phyloP scores from a whole-genome alignment of 202 grass and related monocot genomes.

The Zoysia matrella region DNA sequence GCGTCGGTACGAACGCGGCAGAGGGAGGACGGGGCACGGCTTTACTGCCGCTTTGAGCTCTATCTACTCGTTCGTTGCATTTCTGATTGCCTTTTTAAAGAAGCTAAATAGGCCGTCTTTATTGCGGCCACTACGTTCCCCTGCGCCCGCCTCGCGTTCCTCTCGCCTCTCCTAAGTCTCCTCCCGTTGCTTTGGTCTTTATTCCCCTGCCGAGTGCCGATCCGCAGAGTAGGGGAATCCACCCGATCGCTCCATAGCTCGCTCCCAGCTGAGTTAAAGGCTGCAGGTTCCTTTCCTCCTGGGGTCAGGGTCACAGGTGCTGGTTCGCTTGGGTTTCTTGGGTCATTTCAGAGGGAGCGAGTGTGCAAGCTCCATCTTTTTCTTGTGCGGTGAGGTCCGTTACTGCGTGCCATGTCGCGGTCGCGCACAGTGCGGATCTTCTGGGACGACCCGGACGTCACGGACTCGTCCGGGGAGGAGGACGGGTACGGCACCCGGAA shows the following conservation, averaged over 20 bases:
- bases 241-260: neutral
- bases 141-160: conserved; percentile 27
- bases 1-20: conserved; percentile 18
- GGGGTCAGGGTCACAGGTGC: conserved; percentile 27
- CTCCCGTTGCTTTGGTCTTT: conserved; percentile 41
- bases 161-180: neutral
- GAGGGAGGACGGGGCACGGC: conserved; percentile 26
- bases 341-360: neutral
- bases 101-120: conserved; percentile 49
- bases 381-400: neutral
- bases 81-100: conserved; percentile 52
- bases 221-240: conserved; percentile 42
- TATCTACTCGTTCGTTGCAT: conserved; percentile 20
- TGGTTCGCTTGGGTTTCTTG: neutral
- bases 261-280: conserved; percentile 19
- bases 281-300: conserved; percentile 49
- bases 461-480: conserved; percentile 75
- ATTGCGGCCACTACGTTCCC: conserved; percentile 30
- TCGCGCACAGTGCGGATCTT: conserved; percentile 67
- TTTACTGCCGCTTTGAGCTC: conserved; percentile 50
- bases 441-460: conserved; percentile 83
- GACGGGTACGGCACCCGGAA: conserved; percentile 28
- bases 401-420: conserved; percentile 56
- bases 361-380: no score
- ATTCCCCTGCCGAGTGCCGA: conserved; percentile 43